A percentile compares a stretch with the other conserved stretches of the same genome.
These are phyloP conservation scores for Annulohypoxylon stygium DNA, from an alignment of 495 filamentous ascomycete species.

Conservation along the genomic window DNA sequence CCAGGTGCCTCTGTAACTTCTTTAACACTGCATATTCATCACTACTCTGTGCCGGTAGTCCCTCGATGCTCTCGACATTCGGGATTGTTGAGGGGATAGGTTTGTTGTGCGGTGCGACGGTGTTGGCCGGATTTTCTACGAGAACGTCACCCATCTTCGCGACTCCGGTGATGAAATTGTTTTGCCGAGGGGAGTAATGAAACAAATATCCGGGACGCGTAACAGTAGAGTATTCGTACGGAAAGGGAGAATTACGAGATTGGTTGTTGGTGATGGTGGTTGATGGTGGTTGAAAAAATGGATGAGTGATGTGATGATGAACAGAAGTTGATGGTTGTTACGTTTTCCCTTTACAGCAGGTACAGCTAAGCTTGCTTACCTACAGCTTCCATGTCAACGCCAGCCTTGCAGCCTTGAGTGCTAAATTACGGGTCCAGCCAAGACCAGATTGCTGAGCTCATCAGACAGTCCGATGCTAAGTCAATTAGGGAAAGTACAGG, in stretches of 20 bases:
- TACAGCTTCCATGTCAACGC: conserved; percentile 42
- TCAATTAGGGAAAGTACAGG: conserved; percentile 36
- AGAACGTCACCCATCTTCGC: conserved; percentile 83
- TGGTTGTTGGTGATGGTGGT: background rate
- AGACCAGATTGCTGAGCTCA: conserved; percentile 10
- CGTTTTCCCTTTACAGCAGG: conserved; percentile 25
- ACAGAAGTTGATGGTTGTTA: conserved; percentile 19
- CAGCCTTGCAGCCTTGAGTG: conserved; percentile 53
- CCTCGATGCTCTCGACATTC: conserved; percentile 90
- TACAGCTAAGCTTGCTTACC: conserved; percentile 20
- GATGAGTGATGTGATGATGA: conserved; percentile 24
- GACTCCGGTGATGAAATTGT: conserved; percentile 11
- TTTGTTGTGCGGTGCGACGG: conserved; percentile 80
- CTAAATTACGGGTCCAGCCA: conserved; percentile 14
- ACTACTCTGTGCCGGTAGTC: conserved; percentile 79
- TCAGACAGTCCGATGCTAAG: background rate
- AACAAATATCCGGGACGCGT: background rate
- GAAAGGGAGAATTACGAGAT: background rate
- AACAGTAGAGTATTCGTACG: background rate
- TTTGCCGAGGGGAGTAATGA: background rate
- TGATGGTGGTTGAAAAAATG: conserved; percentile 11
- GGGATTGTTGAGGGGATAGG: conserved; percentile 84
- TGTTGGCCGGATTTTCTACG: conserved; percentile 82
- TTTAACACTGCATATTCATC: conserved; percentile 97
- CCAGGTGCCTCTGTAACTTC: conserved; percentile 93